Evolutionary conservation across 2,329 filamentous ascomycete species (phyloP).

Genomic region (Dryadomyces quercus-mongolicae): DNA sequence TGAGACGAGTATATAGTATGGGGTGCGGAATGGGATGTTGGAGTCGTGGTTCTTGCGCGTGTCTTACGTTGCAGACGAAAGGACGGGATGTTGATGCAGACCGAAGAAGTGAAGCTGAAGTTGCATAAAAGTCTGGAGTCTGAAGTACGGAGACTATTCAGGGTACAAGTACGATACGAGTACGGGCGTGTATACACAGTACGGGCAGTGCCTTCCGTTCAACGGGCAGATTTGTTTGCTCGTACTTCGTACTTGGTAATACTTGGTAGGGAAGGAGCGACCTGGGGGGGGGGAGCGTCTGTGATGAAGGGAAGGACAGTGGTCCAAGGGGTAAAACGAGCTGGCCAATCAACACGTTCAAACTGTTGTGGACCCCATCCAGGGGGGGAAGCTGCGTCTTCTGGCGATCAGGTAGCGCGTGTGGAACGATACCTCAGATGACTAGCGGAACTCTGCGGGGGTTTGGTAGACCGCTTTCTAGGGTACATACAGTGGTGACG

Average conservation of each 20-base stretch:
- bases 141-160: neutral
- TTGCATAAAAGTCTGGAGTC: no score
- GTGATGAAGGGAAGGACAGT: neutral
- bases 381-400: constrained; percentile 2
- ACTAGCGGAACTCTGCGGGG: neutral
- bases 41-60: no score
- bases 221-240: no score
- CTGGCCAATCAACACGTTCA: constrained; percentile 4
- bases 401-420: neutral
- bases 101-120: no score
- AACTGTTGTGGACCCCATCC: constrained; percentile 1
- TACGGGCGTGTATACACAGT: no score
- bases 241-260: no score
- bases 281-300: no score
- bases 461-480: neutral
- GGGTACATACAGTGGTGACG: neutral
- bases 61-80: no score
- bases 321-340: neutral
- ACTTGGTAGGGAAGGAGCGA: neutral
- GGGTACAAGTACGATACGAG: neutral
- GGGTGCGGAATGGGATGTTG: no score
- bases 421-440: neutral
- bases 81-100: no score
- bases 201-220: neutral
- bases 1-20: no score